Evolutionary conservation across 768 basidiomycete species (phyloP), one percentile per base, ranked within the genome.

Genomic region (Russula virescens): DNA sequence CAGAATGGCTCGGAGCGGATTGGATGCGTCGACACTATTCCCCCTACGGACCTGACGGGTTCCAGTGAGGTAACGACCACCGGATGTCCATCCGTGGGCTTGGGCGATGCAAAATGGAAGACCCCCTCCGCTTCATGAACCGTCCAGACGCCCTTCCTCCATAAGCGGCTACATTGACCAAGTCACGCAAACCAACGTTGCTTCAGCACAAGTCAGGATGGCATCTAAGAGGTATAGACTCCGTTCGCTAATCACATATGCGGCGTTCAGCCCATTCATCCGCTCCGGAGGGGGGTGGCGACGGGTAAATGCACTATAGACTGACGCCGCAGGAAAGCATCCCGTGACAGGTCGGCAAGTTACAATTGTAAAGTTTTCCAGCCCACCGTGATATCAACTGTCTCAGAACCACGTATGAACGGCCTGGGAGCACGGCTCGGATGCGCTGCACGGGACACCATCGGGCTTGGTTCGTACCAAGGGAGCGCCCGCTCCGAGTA

Each of bases 1-100:
- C 51, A 65, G 51, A 56, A 61, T 40, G 64, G 64, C 64, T 56
- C 64, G 52, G 40, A 54, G 45, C 34, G 62, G 45, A 58, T 62
- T 62, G 62, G 56, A 58, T 28, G 42, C 19, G 9, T 58, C 43
- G 64, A 49, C 61, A 28, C 61, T 57, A 65, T 57, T 46, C 51
- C 51, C 45, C 57, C 51, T 64, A 60, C 48, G 53, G 63, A 54
- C 58, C 60, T 65, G 34, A 34, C 55, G 61, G n/a, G 45, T 53
- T 53, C 16, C 52, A 58, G 61, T 62, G 55, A 62, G 63, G 63
- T 55, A 64, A 60, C 23, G 53, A 34, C 45, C 52, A 42, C 35
- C 58, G 63, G 63, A 60, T 38, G 31, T 42, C 2, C 60, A 38
- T 59, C 61, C 61, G 64, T 52, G 8, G 38, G 10, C 38, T 14